Base-by-base conservation (phyloP, 2,329 filamentous ascomycete genomes). In the Ascochyta fabae region DNA sequence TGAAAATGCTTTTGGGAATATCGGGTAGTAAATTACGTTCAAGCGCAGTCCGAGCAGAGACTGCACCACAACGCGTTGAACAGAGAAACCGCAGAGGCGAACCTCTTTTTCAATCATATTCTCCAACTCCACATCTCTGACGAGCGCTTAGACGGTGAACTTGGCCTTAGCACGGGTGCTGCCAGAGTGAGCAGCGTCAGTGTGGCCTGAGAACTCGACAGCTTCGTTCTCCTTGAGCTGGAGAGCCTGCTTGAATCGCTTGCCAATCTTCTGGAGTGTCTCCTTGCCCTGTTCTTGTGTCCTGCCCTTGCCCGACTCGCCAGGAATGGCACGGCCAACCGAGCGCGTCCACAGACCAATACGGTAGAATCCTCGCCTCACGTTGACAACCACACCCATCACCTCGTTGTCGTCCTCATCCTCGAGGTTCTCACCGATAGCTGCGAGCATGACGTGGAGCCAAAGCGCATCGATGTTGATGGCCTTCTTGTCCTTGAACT, bases 321-420 rank as follows among this genome's bases (percentile, higher is more conserved):
- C 87, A 1, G 89, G 88, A 58, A 93, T 88, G 72, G 84, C 85
- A 83, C 94, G 94, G 74, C 94, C 94, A 51, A 92, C 92, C 55
- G 93, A 96, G 72, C 92, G 90, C 61, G 95, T 99, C 95, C 96
- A 99, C 68, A 98, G 87, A 74, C 94, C 93, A 67, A 99, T 90
- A 82, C 95, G 91, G 85, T 92, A 99, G 82, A 99, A 98, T 47
- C 90, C 93, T 83, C 96, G 97, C 78, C 95, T 90, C 56, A 99
- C 94, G 79, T 99, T 99, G 82, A 98, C 93, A 24, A 99, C 95
- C 31, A 99, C 96, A 63, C 95, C 95, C 95, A 98, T 98, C 77
- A 99, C 90, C 79, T 99, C 96, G 68, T 93, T 93, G 73, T 98
- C 95, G 31, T 89, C 88, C 74, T 97, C 93, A 36, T 91, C 88